Conservation (phyloP, 352 stramenopile species). For the Phytopythium cucurbitacearum region DNA sequence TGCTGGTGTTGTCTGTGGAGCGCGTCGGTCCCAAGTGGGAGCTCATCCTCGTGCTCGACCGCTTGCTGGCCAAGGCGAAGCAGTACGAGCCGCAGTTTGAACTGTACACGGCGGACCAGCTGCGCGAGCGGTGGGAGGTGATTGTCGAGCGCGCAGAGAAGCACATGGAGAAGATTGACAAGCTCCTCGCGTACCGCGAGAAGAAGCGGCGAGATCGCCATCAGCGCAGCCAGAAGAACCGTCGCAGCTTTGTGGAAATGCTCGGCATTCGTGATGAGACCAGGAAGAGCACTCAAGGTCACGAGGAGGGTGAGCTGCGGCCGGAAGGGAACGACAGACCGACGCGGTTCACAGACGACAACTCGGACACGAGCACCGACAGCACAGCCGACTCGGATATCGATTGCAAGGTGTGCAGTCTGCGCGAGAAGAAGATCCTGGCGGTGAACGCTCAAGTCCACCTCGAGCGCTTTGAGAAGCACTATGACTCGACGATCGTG, state of each 20-base stretch:
- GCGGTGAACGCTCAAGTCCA: conserved; percentile 46
- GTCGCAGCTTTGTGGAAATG: conserved; percentile 24
- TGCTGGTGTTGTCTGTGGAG: conserved; percentile 54
- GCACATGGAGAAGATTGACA: conserved; percentile 62
- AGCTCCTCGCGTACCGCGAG: conserved; percentile 41
- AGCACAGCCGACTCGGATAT: conserved; percentile 10
- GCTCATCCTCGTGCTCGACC: conserved; percentile 53
- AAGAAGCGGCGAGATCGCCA: conserved; percentile 40
- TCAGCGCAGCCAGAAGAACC: conserved; percentile 17
- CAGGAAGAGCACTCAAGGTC: not conserved
- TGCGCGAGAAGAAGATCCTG: conserved; percentile 56
- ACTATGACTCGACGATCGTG: conserved; percentile 57
- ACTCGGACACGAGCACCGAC: conserved; percentile 18
- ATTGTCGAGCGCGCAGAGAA: conserved; percentile 41
- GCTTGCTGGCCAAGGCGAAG: conserved; percentile 34
- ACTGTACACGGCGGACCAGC: conserved; percentile 48
- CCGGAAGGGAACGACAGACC: conserved; percentile 7
- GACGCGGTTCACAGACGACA: conserved; percentile 8
- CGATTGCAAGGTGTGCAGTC: conserved; percentile 29
- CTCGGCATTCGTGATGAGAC: not conserved
- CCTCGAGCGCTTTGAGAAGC: conserved; percentile 47
- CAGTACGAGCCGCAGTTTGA: conserved; percentile 48
- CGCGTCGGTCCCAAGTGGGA: conserved; percentile 60
- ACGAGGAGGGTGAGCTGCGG: conserved; percentile 4
- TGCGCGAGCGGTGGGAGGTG: conserved; percentile 51